phyloP scores from a whole-genome alignment of 768 basidiomycete species.

The Suillus tomentosus region DNA sequence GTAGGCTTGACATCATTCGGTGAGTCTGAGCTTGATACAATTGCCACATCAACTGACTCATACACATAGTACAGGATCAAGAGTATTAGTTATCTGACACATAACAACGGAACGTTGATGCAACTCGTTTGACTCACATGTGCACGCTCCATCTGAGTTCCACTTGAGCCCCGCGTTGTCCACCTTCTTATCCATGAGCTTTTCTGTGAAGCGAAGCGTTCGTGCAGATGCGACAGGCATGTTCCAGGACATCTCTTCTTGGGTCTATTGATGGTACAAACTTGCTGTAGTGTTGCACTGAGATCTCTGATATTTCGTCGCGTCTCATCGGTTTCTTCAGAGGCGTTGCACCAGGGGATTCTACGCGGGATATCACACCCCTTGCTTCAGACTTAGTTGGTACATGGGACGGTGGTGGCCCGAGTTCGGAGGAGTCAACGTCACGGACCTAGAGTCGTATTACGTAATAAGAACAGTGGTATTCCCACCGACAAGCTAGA shows the following conservation, averaged over 20 bases:
- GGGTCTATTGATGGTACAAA: conserved; percentile 27
- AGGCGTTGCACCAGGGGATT: conserved; percentile 73
- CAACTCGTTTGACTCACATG: no score
- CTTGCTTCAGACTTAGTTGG: conserved; percentile 37
- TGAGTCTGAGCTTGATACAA: no score
- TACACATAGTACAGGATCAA: no score
- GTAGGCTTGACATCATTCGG: no score
- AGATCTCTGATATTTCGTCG: conserved; percentile 40
- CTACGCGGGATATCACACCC: conserved; percentile 57
- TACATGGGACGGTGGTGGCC: conserved; percentile 42
- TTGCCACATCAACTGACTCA: no score
- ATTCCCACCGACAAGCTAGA: no score
- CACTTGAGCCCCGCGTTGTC: conserved; percentile 29
- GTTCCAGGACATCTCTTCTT: conserved; percentile 65
- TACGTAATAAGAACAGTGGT: no score
- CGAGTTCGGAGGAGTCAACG: conserved; percentile 74
- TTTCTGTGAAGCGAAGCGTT: conserved; percentile 63
- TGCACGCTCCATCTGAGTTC: no score
- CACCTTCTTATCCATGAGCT: conserved; percentile 62
- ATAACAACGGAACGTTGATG: no score
- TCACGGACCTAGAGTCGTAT: conserved; percentile 68
- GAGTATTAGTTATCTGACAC: no score
- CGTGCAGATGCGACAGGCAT: conserved; percentile 56
- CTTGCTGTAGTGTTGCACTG: conserved; percentile 41
- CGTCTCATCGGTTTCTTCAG: conserved; percentile 47